Base-by-base conservation (phyloP, 495 filamentous ascomycete species). In the Aspergillus nidulans region DNA sequence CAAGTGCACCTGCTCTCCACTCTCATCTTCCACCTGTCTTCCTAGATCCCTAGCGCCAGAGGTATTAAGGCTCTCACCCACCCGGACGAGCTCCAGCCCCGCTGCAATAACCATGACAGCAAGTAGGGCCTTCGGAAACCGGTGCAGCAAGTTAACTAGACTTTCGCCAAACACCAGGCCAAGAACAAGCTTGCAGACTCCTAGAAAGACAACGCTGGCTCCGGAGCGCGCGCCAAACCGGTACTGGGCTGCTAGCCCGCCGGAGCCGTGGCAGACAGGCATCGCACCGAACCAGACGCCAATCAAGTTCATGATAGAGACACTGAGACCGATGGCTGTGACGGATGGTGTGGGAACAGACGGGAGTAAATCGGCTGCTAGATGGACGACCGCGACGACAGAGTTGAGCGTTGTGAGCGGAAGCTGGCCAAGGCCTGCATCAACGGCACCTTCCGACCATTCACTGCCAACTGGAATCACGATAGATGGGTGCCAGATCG, bases 241-340 rank as follows among this genome's bases (percentile, higher is more conserved):
- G 61, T 89, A 88, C 65, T 96, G 92, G 1, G 85, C 92, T 2
- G 92, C 92, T 0, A 97, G 74, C 0, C 92, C 92, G 2, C 92
- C 92, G 12, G 90, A 90, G 18, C 92, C 92, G 64, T 97, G 92
- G 61, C 92, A 97, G 2, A 95, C 87, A 5, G 92, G 92, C 92
- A 97, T 97, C 0, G 85, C 88, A 25, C 91, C 92, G 66, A 96
- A 94, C 87, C 88, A 92, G 69, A 87, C 91, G 6, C 88, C 86
- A 5, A 87, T 58, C 6, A 97, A 71, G 64, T 97, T 97, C 85
- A 95, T 94, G 4, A 69, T 59, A 0, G 84, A 83, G 7, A 97
- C 88, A 41, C 88, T 92, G 47, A 95, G 62, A 0, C 91, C 92
- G 18, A 97, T 76, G 1, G 81, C 74, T 0, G 89, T 91, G 15